Base-by-base conservation (phyloP, 116 monocot species). In the Iris pallida region DNA sequence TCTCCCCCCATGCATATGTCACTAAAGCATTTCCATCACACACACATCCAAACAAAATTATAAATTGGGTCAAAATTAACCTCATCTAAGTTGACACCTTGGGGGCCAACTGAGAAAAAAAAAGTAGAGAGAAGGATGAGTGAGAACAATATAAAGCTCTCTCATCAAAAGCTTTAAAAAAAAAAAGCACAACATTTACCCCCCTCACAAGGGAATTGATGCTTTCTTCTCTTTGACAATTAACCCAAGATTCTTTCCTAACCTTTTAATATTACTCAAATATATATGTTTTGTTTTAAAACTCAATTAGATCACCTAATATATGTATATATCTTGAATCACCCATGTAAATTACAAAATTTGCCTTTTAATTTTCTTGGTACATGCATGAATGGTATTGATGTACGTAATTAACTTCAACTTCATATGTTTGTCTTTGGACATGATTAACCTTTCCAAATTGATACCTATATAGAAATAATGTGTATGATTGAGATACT, bases 151-250 rank as follows among this genome's bases (percentile, higher is more conserved):
- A 53, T 67, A 74, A 66, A 65, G 57, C 11, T 45, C 73, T 46
- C 56, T 19, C 17, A 51, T 15, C 6, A 9, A 62, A 62, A 62
- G 62, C 62, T 19, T 19, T 10, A 62, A 20, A 62, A n/a, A 16
- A 14, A 53, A 47, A 47, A 63, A 17, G 53, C 48, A 62, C 4
- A 20, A 53, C 65, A 54, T 68, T 61, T 75, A 53, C 75, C 68
- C 45, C 53, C 44, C 41, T 57, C 62, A 58, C 68, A 62, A 75
- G 68, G 75, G 75, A 75, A 75, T 75, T 61, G 14, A 68, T 68
- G 59, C 69, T 66, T 64, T 64, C 76, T 69, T 69, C 69, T 69
- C 69, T 76, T 70, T 69, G 64, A 76, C 69, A 69, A 69, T 68
- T 75, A 68, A 75, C 17, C 61, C 44, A 61, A 62, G 68, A 68